Conservation (phyloP, 106 monocot species). For the Dactylorhiza incarnata region DNA sequence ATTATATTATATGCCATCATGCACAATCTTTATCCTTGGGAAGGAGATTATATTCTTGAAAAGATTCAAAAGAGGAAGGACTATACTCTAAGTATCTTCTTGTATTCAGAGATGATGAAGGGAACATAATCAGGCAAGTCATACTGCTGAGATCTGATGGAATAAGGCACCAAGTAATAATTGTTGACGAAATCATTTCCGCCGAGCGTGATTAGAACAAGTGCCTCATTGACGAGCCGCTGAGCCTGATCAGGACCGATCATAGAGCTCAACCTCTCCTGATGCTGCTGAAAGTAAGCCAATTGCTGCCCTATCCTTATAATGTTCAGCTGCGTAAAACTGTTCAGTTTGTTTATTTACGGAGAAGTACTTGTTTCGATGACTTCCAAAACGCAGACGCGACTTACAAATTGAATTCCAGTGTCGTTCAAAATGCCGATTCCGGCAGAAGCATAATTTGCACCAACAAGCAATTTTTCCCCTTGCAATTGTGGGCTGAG, state of each 20-base stretch:
- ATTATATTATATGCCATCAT: neutral
- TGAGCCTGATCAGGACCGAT: constrained; percentile 28
- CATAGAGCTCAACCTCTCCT: constrained; percentile 38
- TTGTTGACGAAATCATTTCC: constrained; percentile 87
- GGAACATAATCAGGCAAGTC: constrained; percentile 53
- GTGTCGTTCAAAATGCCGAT: constrained; percentile 83
- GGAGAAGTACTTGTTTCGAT: neutral
- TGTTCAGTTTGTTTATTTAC: neutral
- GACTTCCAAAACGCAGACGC: neutral
- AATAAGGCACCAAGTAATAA: constrained; percentile 67
- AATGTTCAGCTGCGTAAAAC: constrained; percentile 48
- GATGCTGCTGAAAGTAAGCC: constrained; percentile 60
- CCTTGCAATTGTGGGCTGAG: constrained; percentile 58
- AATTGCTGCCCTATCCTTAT: constrained; percentile 58
- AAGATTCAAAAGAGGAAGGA: neutral
- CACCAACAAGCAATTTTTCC: constrained; percentile 50
- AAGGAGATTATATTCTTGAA: too few relatives aligned
- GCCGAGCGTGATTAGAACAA: constrained; percentile 66
- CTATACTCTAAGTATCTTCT: constrained; percentile 52
- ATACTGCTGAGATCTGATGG: constrained; percentile 50
- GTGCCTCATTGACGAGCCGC: constrained; percentile 35
- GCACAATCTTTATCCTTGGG: neutral
- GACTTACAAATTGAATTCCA: constrained; percentile 69
- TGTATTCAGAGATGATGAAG: constrained; percentile 63
- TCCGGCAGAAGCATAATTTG: constrained; percentile 77